Base-by-base conservation (phyloP, 2,329 filamentous ascomycete genomes). In the Leptographium flavum region DNA sequence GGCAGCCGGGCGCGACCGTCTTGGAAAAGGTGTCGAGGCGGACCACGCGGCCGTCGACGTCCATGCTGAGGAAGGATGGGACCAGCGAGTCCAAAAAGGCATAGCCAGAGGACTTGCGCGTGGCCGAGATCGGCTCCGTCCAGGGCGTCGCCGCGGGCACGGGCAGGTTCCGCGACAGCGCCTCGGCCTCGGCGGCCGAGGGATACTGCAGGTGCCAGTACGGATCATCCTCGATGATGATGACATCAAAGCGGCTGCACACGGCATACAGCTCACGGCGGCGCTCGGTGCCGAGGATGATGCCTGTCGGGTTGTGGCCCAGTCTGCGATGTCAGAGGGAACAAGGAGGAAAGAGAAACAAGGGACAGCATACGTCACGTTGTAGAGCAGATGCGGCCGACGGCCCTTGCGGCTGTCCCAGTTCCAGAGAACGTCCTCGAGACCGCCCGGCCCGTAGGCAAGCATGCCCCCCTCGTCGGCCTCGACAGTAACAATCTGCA, bases 131-230 rank as follows among this genome's bases (percentile, higher is more conserved):
- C 33, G 50, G 46, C 51, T 53, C 45, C 46, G 50, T 52, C 52
- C 54, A 45, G 63, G 23, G 19, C 14, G 21, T 22, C 11, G 17
- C 21, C 19, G 27, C 55, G 39, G 59, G 59, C 45, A 53, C 54
- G 39, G 56, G 62, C 31, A 59, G 52, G 43, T 60, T 59, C 33
- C 69, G 61, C 17, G 70, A 67, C 55, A 70, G 67, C 54, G 74
- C 67, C 57, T 76, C 66, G 40, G 63, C 62, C 23, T 57, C 39
- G 44, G 67, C 73, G 0, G 83, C 80, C 1, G 83, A 83, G 0
- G 87, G 86, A 61, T 77, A 95, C 60, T 95, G 90, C 9, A 96
- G 70, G 60, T 92, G 90, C 85, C 87, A 95, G 66, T 95, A 95
- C 6, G 90, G 90, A 50, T 95, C 88, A 55, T 96, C 90, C 62